Base-by-base conservation (phyloP, 2,329 filamentous ascomycete genomes). In the Calonectria multiphialidica region DNA sequence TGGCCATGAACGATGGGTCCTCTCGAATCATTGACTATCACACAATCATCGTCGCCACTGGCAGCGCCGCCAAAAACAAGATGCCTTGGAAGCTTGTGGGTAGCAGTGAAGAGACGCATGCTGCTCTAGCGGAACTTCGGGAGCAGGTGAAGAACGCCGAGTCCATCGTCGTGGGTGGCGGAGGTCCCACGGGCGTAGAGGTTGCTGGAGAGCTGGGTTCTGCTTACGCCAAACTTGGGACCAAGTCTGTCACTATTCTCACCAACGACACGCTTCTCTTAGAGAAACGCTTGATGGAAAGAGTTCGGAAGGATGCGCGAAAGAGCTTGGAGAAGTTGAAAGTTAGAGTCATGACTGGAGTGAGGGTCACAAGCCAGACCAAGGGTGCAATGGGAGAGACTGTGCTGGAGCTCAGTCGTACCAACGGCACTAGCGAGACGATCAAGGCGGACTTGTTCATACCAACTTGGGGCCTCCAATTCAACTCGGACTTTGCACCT, bases 101-200 rank as follows among this genome's bases (percentile, higher is more conserved):
- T 1, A 33, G 9, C 23, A 49, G 30, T 18, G 9, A 37, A 18
- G 33, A 66, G 18, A 70, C 68, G 2, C 49, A 30, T 15, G 62
- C 6, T 16, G 33, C 68, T 16, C 35, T 70, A 13, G 21, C 16
- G 15, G 28, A 47, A 5, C 61, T 70, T 0, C 59, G 42, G n/a
- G 35, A 47, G 4, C 9, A 61, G 12, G 23, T 70, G 12, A 50
- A 57, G 5, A 47, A 35, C 3, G 68, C 68, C 21, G 61, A 61
- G 28, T 70, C 68, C 13, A 72, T 72, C 10, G 59, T 72, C 16
- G 57, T 72, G 0, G 65, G 35, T 12, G 70, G 70, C 8, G 70
- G 44, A 1, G 70, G 70, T 2, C 18, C 57, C 2, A 72, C 70
- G 2, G 70, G 70, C 10, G 65, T 72, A 2, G 70, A 72, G 57